Conservation (phyloP, 1,284 basidiomycete species). For the Irpex lacteus region DNA sequence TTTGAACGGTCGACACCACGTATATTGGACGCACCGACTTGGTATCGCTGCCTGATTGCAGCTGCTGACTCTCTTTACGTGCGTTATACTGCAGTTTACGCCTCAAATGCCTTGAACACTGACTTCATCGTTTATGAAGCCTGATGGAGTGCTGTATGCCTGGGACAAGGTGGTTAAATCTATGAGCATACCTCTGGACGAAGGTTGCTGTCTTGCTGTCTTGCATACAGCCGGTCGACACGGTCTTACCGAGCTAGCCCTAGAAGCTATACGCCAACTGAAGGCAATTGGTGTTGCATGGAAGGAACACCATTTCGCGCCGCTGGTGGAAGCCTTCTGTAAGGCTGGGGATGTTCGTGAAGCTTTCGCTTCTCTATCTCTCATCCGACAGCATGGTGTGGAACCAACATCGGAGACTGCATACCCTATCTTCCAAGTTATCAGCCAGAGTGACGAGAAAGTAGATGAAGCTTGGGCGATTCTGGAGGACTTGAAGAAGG, state of each 20-base stretch:
- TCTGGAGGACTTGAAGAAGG: conserved; percentile 58
- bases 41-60: conserved; percentile 57
- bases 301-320: conserved; percentile 70
- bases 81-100: conserved; percentile 28
- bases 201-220: conserved; percentile 69
- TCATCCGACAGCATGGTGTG: conserved; percentile 53
- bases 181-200: conserved; percentile 59
- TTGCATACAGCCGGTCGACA: conserved; percentile 72
- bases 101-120: not conserved
- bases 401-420: conserved; percentile 45
- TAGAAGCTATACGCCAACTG: conserved; percentile 58
- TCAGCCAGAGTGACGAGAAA: conserved; percentile 46
- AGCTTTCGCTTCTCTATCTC: conserved; percentile 50
- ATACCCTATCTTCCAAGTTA: conserved; percentile 47
- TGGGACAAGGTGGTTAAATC: conserved; percentile 63
- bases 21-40: conserved; percentile 48
- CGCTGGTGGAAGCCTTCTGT: conserved; percentile 65
- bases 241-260: conserved; percentile 67
- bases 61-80: conserved; percentile 63
- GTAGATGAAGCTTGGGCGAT: conserved; percentile 67
- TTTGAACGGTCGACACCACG: conserved; percentile 57
- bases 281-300: conserved; percentile 43
- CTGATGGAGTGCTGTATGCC: conserved; percentile 58
- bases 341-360: conserved; percentile 50
- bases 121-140: conserved; percentile 36